These are phyloP conservation scores for Cordyceps javanica DNA, from an alignment of 2,329 filamentous ascomycete genomes.

Conservation along the genomic window DNA sequence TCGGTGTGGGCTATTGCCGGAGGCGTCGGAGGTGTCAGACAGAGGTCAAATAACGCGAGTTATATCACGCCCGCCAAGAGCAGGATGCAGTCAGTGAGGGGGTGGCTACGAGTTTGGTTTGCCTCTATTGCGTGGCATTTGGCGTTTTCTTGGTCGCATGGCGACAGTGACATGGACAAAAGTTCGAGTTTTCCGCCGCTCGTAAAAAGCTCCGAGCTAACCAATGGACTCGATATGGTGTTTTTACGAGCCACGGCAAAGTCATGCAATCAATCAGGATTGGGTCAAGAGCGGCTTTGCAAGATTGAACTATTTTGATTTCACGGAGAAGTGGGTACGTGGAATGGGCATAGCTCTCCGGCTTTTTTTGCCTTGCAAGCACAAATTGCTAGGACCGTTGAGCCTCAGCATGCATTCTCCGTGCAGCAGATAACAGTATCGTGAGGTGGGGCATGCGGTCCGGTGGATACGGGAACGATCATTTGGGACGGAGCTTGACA, in stretches of 20 bases:
- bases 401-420: neutral
- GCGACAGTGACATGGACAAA: neutral
- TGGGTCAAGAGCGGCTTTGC: too few species aligned
- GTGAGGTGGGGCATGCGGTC: slow-evolving; percentile 1
- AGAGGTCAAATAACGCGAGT: neutral
- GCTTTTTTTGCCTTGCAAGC: neutral
- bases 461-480: slow-evolving; percentile 7
- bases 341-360: neutral
- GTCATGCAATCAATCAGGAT: too few species aligned
- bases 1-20: slow-evolving; percentile 6
- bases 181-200: neutral
- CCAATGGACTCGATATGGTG: neutral
- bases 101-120: neutral
- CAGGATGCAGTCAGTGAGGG: neutral
- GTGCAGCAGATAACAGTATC: slow-evolving; percentile 1
- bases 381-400: neutral
- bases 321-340: too few species aligned
- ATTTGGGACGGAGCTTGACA: neutral
- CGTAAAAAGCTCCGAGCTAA: neutral
- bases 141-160: neutral
- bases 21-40: neutral
- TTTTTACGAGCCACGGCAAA: neutral
- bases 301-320: too few species aligned
- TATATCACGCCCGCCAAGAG: neutral
- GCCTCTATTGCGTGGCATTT: neutral